A percentile compares a stretch with the other conserved stretches of the same genome.
These are phyloP conservation scores for Ustilago shanxiensis DNA, from an alignment of 1,284 basidiomycete genomes.

Conservation along the genomic window DNA sequence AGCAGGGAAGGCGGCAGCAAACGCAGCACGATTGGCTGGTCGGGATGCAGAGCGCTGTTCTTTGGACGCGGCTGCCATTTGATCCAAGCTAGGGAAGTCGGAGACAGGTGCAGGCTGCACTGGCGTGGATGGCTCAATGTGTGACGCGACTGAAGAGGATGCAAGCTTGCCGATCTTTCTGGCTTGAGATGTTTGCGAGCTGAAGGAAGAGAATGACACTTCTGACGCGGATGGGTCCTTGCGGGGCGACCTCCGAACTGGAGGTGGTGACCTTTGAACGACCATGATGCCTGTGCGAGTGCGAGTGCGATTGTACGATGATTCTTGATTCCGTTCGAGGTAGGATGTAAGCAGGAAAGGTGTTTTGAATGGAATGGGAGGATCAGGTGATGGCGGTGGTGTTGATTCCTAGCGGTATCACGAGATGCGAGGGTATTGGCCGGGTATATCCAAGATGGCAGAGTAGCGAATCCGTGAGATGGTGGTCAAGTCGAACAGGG, in stretches of 20 bases:
- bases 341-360: neutral
- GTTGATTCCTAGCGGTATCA: too few species aligned
- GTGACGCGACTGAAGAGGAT: slow-evolving; percentile 22
- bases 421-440: slow-evolving; percentile 13
- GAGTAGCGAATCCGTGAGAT: neutral
- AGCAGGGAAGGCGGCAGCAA: slow-evolving; percentile 33
- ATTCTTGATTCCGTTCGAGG: neutral
- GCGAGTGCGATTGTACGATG: neutral
- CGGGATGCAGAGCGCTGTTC: slow-evolving; percentile 38
- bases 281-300: slow-evolving; percentile 23
- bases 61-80: slow-evolving; percentile 49
- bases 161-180: slow-evolving; percentile 22
- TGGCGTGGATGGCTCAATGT: slow-evolving; percentile 28
- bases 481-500: neutral
- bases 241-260: slow-evolving; percentile 36
- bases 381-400: too few species aligned
- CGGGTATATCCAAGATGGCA: slow-evolving; percentile 13
- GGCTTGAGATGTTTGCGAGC: slow-evolving; percentile 17
- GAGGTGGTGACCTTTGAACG: slow-evolving; percentile 41
- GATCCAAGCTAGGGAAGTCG: slow-evolving; percentile 47
- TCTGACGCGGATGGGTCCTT: slow-evolving; percentile 24
- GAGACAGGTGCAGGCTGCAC: slow-evolving; percentile 17
- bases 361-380: neutral
- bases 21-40: slow-evolving; percentile 34
- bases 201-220: slow-evolving; percentile 15